phyloP scores from a whole-genome alignment of 805 yeast genomes.

The Candida xyloterini region DNA sequence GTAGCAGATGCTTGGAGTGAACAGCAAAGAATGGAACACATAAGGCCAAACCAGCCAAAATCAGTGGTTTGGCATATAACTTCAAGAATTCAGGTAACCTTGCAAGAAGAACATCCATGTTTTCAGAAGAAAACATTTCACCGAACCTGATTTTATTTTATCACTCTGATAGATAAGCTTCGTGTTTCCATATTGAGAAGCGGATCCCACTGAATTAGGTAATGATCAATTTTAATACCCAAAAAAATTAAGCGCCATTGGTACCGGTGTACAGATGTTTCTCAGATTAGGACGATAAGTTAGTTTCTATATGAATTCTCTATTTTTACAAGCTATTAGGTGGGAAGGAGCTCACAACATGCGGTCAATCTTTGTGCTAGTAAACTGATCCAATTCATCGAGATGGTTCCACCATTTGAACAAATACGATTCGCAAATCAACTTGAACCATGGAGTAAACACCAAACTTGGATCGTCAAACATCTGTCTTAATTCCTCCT shows the following conservation, averaged over 20 bases:
- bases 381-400: slow-evolving; percentile 51
- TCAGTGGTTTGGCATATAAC: slow-evolving; percentile 6
- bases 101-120: slow-evolving; percentile 4
- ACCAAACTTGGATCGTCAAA: slow-evolving; percentile 57
- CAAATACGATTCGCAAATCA: slow-evolving; percentile 86
- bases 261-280: neutral
- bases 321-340: slow-evolving; percentile 12
- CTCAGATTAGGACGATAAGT: too few relatives aligned
- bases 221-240: neutral
- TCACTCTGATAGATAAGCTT: slow-evolving; percentile 2
- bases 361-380: slow-evolving; percentile 47
- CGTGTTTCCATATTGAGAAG: neutral
- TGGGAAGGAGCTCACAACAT: slow-evolving; percentile 25
- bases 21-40: slow-evolving; percentile 7
- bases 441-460: slow-evolving; percentile 98
- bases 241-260: too few relatives aligned
- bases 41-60: slow-evolving; percentile 8
- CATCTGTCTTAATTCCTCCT: slow-evolving; percentile 68
- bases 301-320: neutral
- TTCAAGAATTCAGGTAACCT: slow-evolving; percentile 2
- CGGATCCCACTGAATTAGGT: neutral
- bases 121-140: neutral
- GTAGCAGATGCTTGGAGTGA: slow-evolving; percentile 5
- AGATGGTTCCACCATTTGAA: slow-evolving; percentile 92
- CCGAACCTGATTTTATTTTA: neutral